Evolutionary conservation across 2,329 filamentous ascomycete species (phyloP).

Genomic region (Fusarium circinatum): DNA sequence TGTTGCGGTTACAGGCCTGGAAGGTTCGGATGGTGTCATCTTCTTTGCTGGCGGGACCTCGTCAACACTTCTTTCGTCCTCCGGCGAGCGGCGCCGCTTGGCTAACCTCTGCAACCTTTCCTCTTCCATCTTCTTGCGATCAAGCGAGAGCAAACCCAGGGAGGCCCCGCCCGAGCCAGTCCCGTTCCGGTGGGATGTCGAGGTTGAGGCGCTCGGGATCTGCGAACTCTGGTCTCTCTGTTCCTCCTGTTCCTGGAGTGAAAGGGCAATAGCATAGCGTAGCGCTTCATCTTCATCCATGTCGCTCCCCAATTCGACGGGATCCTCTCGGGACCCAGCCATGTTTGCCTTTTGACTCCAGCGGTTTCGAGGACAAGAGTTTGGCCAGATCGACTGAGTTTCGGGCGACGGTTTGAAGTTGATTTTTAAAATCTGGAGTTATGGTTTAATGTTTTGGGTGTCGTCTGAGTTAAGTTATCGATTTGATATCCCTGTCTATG

Average conservation of each 20-base stretch:
- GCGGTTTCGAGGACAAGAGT: constrained; percentile 17
- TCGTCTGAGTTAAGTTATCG: constrained; percentile 17
- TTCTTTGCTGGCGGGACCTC: constrained; percentile 46
- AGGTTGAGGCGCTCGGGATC: constrained; percentile 28
- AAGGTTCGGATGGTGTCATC: constrained; percentile 21
- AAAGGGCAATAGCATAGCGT: constrained; percentile 69
- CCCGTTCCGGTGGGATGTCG: constrained; percentile 29
- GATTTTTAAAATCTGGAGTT: constrained; percentile 22
- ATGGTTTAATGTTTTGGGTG: constrained; percentile 11
- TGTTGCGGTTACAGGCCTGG: constrained; percentile 7
- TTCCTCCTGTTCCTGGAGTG: constrained; percentile 53
- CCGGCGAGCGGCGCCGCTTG: constrained; percentile 58
- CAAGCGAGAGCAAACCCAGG: constrained; percentile 63
- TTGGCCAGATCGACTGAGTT: constrained; percentile 27
- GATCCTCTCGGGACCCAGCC: constrained; percentile 35
- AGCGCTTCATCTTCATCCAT: constrained; percentile 68
- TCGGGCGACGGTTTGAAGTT: constrained; percentile 36
- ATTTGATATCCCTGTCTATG: constrained; percentile 34
- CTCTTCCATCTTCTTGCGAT: constrained; percentile 86
- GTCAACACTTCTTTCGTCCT: constrained; percentile 43
- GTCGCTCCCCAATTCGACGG: constrained; percentile 45
- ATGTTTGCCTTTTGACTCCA: constrained; percentile 27
- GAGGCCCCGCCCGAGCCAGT: constrained; percentile 28
- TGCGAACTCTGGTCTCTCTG: constrained; percentile 30
- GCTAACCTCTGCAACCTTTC: constrained; percentile 78